A percentile compares a stretch with the other conserved stretches of the same genome.
Evolutionary conservation across 257 asterid species (phyloP).

Genomic region (Salvia rosmarinus): DNA sequence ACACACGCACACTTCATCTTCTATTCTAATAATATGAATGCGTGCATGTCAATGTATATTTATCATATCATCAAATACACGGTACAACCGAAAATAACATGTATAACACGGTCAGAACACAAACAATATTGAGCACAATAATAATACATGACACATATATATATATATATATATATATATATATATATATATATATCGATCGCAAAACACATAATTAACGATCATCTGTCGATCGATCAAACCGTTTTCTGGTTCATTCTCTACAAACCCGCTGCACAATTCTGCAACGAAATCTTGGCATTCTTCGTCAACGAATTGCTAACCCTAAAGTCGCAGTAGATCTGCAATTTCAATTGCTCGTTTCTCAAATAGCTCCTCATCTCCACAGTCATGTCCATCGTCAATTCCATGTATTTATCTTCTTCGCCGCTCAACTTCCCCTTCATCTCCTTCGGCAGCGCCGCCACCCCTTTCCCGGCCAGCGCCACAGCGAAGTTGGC

Average conservation of each 20-base stretch:
- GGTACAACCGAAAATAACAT: not conserved
- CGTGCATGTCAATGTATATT: not conserved
- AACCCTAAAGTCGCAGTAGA: slow-evolving; percentile 58
- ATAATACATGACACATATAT: no score
- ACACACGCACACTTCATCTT: not conserved
- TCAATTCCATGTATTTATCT: slow-evolving; percentile 42
- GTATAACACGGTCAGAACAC: not conserved
- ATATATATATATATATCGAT: no score
- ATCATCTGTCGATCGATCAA: not conserved
- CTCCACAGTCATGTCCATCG: slow-evolving; percentile 41
- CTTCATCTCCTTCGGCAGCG: slow-evolving; percentile 30
- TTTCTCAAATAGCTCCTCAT: slow-evolving; percentile 48
- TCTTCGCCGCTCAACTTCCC: slow-evolving; percentile 31
- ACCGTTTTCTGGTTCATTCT: not conserved
- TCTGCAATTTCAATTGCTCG: slow-evolving; percentile 28
- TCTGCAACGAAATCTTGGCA: slow-evolving; percentile 40
- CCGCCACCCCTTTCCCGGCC: slow-evolving; percentile 27
- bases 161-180: no score
- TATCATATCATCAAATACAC: not conserved
- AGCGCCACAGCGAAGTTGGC: slow-evolving; percentile 33
- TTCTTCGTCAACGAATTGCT: slow-evolving; percentile 35
- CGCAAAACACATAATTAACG: no score
- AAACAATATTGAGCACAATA: not conserved
- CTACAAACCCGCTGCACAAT: slow-evolving; percentile 46
- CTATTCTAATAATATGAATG: not conserved